Conservation (phyloP, 495 filamentous ascomycete species). For the Friedmanniomyces endolithicus region DNA sequence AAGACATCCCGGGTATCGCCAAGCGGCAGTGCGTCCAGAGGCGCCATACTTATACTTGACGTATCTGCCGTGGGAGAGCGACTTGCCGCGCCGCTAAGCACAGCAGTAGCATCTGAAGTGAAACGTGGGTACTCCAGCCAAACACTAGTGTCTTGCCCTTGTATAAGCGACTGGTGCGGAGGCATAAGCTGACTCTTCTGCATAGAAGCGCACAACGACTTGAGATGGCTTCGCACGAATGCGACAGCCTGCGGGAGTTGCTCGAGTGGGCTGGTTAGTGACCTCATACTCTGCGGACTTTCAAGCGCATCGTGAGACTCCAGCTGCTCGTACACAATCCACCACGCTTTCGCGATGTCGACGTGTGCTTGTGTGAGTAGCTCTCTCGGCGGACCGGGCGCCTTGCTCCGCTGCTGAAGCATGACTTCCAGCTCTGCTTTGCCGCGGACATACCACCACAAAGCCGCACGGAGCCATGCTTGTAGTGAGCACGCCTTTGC, state of each 20-base stretch:
- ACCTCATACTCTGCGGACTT: slow-evolving; percentile 34
- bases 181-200: slow-evolving; percentile 65
- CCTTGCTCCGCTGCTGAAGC: slow-evolving; percentile 2
- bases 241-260: slow-evolving; percentile 12
- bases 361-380: slow-evolving; percentile 38
- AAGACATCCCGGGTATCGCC: slow-evolving; percentile 58
- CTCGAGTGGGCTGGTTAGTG: slow-evolving; percentile 17
- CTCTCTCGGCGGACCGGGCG: slow-evolving; percentile 33
- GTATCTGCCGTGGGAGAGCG: slow-evolving; percentile 36
- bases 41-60: slow-evolving; percentile 14
- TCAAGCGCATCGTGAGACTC: slow-evolving; percentile 22
- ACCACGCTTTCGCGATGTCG: slow-evolving; percentile 70
- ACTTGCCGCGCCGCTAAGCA: slow-evolving; percentile 50
- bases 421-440: slow-evolving; percentile 57
- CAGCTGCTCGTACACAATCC: slow-evolving; percentile 59
- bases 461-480: slow-evolving; percentile 49
- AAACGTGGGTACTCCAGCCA: slow-evolving; percentile 64
- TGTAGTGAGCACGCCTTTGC: slow-evolving; percentile 41
- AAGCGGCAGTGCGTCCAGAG: slow-evolving; percentile 58
- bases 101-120: slow-evolving; percentile 50
- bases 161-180: slow-evolving; percentile 44
- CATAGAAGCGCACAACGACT: slow-evolving; percentile 67
- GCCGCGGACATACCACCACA: slow-evolving; percentile 84
- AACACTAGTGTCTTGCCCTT: slow-evolving; percentile 57
- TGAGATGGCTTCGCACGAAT: slow-evolving; percentile 37